Conservation (phyloP, 306 rosid genomes). For the Vigna angularis region DNA sequence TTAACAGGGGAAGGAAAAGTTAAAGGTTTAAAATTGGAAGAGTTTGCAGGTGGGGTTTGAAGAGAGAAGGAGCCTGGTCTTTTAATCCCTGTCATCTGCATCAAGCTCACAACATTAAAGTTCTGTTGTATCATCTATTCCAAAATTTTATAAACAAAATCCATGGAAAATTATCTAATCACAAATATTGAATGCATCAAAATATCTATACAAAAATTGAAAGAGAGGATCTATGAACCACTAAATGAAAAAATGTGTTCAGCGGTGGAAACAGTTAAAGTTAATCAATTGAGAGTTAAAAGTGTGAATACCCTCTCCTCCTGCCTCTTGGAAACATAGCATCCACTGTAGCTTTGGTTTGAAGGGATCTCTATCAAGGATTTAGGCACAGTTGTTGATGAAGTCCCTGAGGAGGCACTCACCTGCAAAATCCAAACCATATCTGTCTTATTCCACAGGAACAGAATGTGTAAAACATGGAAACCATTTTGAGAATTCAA, state of each 20-base stretch:
- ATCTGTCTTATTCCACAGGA: background rate
- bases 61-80: background rate
- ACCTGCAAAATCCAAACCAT: background rate
- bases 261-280: background rate
- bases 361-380: background rate
- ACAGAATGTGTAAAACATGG: background rate
- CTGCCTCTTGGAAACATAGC: background rate
- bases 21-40: background rate
- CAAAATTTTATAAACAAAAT: background rate
- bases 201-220: background rate
- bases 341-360: background rate
- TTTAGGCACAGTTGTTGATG: background rate
- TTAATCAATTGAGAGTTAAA: background rate
- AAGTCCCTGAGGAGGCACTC: background rate
- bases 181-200: background rate
- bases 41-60: background rate
- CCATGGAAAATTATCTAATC: background rate
- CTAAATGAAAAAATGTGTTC: background rate
- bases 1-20: background rate
- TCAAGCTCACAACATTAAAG: background rate
- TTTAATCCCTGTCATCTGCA: constrained; percentile 8
- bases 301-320: constrained; percentile 1
- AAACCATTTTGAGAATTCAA: background rate
- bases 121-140: background rate
- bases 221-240: background rate